Conservation (phyloP, 805 yeast genomes). For the Nakazawaea ambrosiae region DNA sequence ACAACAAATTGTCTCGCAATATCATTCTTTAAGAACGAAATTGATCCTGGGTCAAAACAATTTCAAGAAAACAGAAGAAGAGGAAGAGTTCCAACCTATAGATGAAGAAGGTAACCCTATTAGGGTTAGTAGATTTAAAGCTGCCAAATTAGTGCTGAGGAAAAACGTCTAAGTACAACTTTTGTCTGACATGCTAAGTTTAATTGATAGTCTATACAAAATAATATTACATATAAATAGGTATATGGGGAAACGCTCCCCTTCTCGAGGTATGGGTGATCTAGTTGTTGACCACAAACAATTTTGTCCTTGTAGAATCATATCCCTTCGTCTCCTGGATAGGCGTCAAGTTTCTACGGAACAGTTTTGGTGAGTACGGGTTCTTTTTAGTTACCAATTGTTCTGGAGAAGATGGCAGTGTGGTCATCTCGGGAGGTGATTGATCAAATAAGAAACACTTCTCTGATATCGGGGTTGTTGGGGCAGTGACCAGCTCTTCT, state of each 20-base stretch:
- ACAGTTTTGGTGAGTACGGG: constrained; percentile 5
- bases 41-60: constrained; percentile 38
- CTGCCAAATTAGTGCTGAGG: constrained; percentile 30
- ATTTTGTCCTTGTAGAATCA: background rate
- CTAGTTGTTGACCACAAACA: constrained; percentile 1
- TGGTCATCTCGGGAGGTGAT: background rate
- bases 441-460: background rate
- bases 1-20: constrained; percentile 47
- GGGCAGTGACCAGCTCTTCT: constrained; percentile 1
- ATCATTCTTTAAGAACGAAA: constrained; percentile 47
- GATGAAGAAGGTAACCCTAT: constrained; percentile 56
- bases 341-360: constrained; percentile 7
- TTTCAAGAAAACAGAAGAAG: constrained; percentile 37
- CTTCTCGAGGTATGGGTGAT: too few relatives aligned
- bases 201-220: too few relatives aligned
- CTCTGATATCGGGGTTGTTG: constrained; percentile 1
- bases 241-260: too few relatives aligned
- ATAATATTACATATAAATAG: background rate
- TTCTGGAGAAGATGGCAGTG: constrained; percentile 1
- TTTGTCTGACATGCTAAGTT: background rate
- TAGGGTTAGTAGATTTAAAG: constrained; percentile 61
- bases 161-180: background rate
- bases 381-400: background rate
- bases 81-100: constrained; percentile 57
- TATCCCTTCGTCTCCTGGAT: constrained; percentile 5